These are phyloP conservation scores for Pythium coloratum DNA, from an alignment of 352 stramenopile species.

Conservation along the genomic window DNA sequence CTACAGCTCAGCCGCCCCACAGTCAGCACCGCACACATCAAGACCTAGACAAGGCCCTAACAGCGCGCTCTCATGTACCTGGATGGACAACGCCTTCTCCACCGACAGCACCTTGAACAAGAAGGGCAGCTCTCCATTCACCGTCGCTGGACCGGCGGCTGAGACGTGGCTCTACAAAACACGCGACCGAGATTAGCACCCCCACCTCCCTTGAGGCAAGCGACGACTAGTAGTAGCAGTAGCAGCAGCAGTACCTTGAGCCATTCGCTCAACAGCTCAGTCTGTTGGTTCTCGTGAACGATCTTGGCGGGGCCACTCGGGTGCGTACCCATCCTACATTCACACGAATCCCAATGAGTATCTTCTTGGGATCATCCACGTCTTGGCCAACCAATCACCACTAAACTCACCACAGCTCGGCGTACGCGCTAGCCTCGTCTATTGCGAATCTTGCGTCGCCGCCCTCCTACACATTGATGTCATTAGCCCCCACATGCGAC, in stretches of 20 bases:
- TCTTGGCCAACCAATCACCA: background rate
- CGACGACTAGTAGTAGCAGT: background rate
- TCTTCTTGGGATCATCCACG: background rate
- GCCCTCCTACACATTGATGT: slow-evolving; percentile 35
- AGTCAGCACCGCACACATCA: background rate
- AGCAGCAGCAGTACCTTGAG: slow-evolving; percentile 41
- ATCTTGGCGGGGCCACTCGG: slow-evolving; percentile 88
- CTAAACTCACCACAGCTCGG: slow-evolving; percentile 82
- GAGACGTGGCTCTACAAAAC: slow-evolving; percentile 34
- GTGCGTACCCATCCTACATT: slow-evolving; percentile 92
- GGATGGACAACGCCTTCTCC: slow-evolving; percentile 97
- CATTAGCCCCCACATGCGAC: background rate
- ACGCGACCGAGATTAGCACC: slow-evolving; percentile 17
- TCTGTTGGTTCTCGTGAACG: slow-evolving; percentile 40
- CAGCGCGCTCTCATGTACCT: slow-evolving; percentile 40
- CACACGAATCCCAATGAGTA: background rate
- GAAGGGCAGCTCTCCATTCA: slow-evolving; percentile 90
- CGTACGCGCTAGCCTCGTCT: slow-evolving; percentile 58
- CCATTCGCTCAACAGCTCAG: slow-evolving; percentile 70
- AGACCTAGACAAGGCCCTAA: background rate
- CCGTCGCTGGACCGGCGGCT: slow-evolving; percentile 34
- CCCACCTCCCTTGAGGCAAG: too few species aligned
- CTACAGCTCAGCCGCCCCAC: slow-evolving; percentile 10
- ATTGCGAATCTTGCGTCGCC: slow-evolving; percentile 48
- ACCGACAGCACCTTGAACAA: slow-evolving; percentile 99